Conservation (phyloP, 768 basidiomycete genomes). For the Gymnopilus dilepis region DNA sequence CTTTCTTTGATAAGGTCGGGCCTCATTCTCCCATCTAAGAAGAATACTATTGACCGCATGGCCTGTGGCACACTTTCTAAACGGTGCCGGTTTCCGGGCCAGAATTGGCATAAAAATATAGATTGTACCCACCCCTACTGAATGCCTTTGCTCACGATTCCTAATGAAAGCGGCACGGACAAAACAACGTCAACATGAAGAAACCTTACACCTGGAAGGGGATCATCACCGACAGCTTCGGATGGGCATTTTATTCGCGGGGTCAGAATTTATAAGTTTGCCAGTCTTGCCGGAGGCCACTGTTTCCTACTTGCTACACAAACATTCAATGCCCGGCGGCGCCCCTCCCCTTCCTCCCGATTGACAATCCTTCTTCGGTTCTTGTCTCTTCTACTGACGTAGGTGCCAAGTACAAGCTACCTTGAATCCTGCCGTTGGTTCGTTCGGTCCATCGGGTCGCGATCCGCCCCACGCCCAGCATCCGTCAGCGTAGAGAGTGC, state of each 20-base stretch:
- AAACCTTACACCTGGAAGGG: background rate
- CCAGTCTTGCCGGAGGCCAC: background rate
- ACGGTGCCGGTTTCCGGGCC: background rate
- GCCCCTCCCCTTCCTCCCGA: background rate
- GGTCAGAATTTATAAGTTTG: background rate
- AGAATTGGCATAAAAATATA: slow-evolving; percentile 10
- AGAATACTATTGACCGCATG: background rate
- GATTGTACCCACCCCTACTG: slow-evolving; percentile 1
- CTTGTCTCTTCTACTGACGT: background rate
- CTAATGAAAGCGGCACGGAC: background rate
- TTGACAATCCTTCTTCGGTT: background rate
- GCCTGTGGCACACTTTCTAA: background rate
- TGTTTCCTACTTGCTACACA: slow-evolving; percentile 1
- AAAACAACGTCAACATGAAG: background rate
- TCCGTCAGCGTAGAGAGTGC: background rate
- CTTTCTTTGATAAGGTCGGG: slow-evolving; percentile 1
- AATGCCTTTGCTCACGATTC: background rate
- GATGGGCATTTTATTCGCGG: slow-evolving; percentile 1
- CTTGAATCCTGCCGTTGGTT: background rate
- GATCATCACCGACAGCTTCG: slow-evolving; percentile 1
- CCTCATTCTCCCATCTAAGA: background rate
- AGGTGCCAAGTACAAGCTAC: too few relatives aligned
- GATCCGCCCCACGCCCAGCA: background rate
- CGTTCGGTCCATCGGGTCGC: background rate
- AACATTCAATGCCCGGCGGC: background rate